Percentiles rank a stretch among this genome's conserved stretches.
Conservation (phyloP, 179 eudicot species). For the Amaranthus tricolor region DNA sequence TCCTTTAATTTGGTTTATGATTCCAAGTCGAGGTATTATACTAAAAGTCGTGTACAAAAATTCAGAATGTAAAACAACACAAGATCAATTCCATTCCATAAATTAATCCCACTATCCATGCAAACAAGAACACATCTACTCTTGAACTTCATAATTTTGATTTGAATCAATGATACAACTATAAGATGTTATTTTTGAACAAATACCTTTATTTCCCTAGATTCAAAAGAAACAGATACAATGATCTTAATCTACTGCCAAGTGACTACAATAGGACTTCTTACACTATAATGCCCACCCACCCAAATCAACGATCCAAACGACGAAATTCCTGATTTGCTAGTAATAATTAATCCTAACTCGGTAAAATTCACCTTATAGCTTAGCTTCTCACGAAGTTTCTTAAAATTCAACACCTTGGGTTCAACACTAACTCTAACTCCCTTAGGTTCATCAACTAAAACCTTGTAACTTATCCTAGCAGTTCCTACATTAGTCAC, state of each 20-base stretch:
- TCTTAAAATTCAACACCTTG: constrained; percentile 31
- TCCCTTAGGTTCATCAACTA: constrained; percentile 40
- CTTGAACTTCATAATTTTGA: too few relatives aligned
- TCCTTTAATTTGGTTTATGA: too few relatives aligned
- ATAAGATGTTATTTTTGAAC: too few relatives aligned
- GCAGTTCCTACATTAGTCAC: constrained; percentile 55
- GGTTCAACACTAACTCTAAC: constrained; percentile 47
- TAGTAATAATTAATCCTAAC: constrained; percentile 8
- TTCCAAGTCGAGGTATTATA: too few relatives aligned
- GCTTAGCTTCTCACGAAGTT: constrained; percentile 38
- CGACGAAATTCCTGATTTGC: constrained; percentile 24
- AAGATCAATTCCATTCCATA: too few relatives aligned
- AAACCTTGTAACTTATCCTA: constrained; percentile 36
- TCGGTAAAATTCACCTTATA: constrained; percentile 45
- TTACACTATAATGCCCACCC: constrained; percentile 38
- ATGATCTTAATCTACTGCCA: constrained; percentile 32
- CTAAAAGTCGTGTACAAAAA: too few relatives aligned
- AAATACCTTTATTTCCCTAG: too few relatives aligned
- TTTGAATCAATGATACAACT: too few relatives aligned
- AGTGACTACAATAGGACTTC: constrained; percentile 68
- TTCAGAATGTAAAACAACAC: too few relatives aligned
- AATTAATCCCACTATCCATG: too few relatives aligned
- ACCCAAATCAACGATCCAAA: constrained; percentile 63
- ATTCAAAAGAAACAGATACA: neutral
- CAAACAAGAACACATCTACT: too few relatives aligned